A percentile compares a stretch with the other conserved stretches of the same genome.
phyloP scores from a whole-genome alignment of 805 yeast genomes.

The Cyberlindnera samutprakarnensis region DNA sequence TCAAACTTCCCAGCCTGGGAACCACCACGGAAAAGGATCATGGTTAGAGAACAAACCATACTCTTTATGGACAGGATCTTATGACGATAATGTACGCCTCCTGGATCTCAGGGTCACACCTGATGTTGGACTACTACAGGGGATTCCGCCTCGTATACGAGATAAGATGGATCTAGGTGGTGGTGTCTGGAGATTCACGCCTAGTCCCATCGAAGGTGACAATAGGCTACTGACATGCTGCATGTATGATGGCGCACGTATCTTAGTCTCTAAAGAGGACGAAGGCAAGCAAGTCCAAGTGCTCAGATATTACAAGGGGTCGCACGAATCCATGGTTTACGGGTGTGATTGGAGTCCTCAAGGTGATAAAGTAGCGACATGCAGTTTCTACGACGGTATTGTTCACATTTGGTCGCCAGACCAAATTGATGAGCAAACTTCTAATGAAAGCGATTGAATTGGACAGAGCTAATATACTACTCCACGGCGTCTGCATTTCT shows the following conservation, averaged over 20 bases:
- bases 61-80: conserved; percentile 79
- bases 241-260: conserved; percentile 92
- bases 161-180: conserved; percentile 61
- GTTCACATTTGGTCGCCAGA: conserved; percentile 62
- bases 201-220: conserved; percentile 37
- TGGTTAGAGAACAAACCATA: conserved; percentile 41
- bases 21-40: conserved; percentile 20
- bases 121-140: conserved; percentile 32
- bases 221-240: conserved; percentile 69
- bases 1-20: conserved; percentile 42
- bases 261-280: conserved; percentile 35
- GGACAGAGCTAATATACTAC: conserved; percentile 2
- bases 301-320: conserved; percentile 44
- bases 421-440: not conserved
- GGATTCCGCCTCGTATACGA: conserved; percentile 43
- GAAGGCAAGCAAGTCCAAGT: conserved; percentile 22
- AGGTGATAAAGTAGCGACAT: conserved; percentile 53
- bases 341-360: conserved; percentile 82
- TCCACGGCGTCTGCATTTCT: conserved; percentile 29
- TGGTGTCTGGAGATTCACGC: conserved; percentile 91
- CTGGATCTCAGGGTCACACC: conserved; percentile 59
- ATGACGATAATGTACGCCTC: conserved; percentile 71
- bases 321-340: conserved; percentile 89
- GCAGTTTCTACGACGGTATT: conserved; percentile 85
- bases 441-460: too few relatives aligned